Percentiles rank a stretch among this genome's conserved stretches.
phyloP scores from a whole-genome alignment of 1,284 basidiomycete species.

The Sporisorium reilianum region DNA sequence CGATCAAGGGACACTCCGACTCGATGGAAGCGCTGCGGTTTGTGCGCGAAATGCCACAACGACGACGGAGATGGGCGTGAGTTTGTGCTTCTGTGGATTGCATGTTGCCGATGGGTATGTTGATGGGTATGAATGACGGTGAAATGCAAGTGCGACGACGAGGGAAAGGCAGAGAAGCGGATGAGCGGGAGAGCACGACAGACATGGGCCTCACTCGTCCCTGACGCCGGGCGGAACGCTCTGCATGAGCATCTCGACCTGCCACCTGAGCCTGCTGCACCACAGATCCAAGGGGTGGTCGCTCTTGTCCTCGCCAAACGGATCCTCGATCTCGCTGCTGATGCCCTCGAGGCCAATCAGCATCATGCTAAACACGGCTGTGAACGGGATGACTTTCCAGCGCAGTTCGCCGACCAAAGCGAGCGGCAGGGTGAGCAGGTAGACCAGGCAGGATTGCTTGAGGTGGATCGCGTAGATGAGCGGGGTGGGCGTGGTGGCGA shows the following conservation, averaged over 20 bases:
- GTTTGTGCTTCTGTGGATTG: not conserved
- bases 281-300: constrained; percentile 45
- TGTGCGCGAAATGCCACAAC: too few relatives aligned
- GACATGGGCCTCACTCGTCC: constrained; percentile 22
- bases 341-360: constrained; percentile 94
- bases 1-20: not conserved
- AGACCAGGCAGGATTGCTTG: constrained; percentile 79
- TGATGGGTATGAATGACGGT: not conserved
- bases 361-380: constrained; percentile 80
- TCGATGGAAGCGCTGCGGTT: not conserved
- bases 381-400: constrained; percentile 80
- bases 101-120: too few relatives aligned
- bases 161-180: too few relatives aligned
- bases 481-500: constrained; percentile 40
- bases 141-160: too few relatives aligned
- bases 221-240: constrained; percentile 10
- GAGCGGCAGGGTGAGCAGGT: constrained; percentile 35
- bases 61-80: not conserved
- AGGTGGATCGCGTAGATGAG: constrained; percentile 81
- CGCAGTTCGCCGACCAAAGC: constrained; percentile 34
- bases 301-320: constrained; percentile 71
- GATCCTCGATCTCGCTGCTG: constrained; percentile 90
- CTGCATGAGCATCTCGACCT: constrained; percentile 31
- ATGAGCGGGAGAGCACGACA: too few relatives aligned
- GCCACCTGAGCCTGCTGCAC: constrained; percentile 23